Percentiles rank a stretch among this genome's conserved stretches.
These are phyloP conservation scores for Xylaria telfairii DNA, from an alignment of 495 filamentous ascomycete species.

Conservation along the genomic window DNA sequence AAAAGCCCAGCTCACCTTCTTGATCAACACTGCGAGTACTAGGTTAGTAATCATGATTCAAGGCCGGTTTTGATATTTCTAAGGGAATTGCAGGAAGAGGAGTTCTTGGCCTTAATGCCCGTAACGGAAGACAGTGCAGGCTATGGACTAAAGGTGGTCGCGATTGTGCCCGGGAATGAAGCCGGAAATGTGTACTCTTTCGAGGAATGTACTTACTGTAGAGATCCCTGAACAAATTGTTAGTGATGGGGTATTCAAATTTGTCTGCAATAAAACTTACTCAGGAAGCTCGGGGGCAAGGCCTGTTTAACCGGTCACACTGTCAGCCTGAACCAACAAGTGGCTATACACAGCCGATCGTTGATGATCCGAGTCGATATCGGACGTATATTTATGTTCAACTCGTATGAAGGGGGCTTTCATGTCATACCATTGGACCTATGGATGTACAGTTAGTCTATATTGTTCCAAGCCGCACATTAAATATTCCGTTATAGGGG, in stretches of 20 bases:
- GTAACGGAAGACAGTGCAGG: not conserved
- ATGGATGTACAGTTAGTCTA: constrained; percentile 1
- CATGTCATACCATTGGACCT: constrained; percentile 67
- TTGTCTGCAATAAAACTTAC: constrained; percentile 29
- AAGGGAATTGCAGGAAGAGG: not conserved
- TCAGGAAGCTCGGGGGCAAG: constrained; percentile 97
- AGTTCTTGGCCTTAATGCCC: not conserved
- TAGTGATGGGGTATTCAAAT: constrained; percentile 1
- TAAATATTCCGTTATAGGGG: constrained; percentile 38
- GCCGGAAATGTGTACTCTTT: not conserved
- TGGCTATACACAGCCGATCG: constrained; percentile 60
- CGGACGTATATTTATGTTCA: constrained; percentile 31
- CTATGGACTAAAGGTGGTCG: not conserved
- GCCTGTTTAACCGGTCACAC: constrained; percentile 85
- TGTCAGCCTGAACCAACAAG: constrained; percentile 97
- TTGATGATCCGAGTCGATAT: constrained; percentile 29
- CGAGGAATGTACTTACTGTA: constrained; percentile 34
- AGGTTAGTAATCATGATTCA: constrained; percentile 20
- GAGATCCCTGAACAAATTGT: constrained; percentile 63
- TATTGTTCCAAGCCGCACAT: constrained; percentile 23
- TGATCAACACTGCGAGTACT: constrained; percentile 85
- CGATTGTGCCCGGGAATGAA: not conserved
- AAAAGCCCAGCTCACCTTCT: constrained; percentile 75
- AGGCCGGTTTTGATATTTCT: not conserved
- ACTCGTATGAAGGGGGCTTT: constrained; percentile 27